Conservation (phyloP, 352 stramenopile species). For the Ophiocytium majus region DNA sequence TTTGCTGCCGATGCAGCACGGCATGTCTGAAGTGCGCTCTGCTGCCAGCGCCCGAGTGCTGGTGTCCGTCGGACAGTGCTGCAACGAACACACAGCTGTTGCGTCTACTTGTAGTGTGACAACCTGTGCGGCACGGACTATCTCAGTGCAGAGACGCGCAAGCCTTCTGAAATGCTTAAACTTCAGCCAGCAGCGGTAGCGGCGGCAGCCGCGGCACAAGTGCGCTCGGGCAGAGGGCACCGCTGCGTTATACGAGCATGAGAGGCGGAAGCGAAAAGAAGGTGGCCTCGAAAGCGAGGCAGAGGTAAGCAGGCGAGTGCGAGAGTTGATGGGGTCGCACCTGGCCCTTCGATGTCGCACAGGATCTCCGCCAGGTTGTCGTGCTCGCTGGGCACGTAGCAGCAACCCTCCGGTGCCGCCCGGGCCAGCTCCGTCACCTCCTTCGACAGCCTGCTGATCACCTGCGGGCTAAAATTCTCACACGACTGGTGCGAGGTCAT, state of each 20-base stretch:
- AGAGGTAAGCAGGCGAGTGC: slow-evolving; percentile 16
- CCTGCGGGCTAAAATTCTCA: slow-evolving; percentile 4
- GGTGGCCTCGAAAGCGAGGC: not conserved
- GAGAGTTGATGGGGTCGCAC: slow-evolving; percentile 18
- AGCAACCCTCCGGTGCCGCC: not conserved
- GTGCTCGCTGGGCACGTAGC: slow-evolving; percentile 48
- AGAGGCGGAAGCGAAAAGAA: not conserved
- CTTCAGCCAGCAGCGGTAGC: no score
- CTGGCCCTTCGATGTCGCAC: slow-evolving; percentile 90
- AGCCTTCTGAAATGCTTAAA: no score
- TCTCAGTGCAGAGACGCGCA: no score
- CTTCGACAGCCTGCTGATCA: not conserved
- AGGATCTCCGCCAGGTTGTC: slow-evolving; percentile 84
- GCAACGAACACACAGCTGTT: no score
- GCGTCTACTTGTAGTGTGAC: no score
- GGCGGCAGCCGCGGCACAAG: no score
- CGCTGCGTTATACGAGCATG: not conserved
- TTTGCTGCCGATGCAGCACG: no score
- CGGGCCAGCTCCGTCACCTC: slow-evolving; percentile 3
- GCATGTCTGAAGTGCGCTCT: no score
- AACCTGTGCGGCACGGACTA: no score
- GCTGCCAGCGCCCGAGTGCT: no score
- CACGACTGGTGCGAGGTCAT: no score
- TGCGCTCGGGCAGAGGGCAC: not conserved
- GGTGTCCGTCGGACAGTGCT: no score